Percentiles rank a stretch among this genome's conserved stretches.
phyloP scores from a whole-genome alignment of 2,329 filamentous ascomycete species.

The Chaetomium globosum region DNA sequence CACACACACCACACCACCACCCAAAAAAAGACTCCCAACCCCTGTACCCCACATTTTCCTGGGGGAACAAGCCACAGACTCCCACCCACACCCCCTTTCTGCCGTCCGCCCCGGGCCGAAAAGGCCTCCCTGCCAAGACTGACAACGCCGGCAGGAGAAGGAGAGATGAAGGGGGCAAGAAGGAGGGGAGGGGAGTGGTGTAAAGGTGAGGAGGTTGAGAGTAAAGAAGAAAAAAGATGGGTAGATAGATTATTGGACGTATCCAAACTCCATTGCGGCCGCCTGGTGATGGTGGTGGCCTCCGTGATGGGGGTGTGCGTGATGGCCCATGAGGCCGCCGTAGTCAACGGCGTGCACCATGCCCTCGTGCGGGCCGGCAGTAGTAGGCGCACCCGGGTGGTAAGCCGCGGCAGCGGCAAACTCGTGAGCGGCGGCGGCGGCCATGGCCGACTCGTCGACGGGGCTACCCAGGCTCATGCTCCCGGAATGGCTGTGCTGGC shows the following conservation, averaged over 20 bases:
- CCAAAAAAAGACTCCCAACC: slow-evolving; percentile 9
- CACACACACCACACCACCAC: slow-evolving; percentile 5
- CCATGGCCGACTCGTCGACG: slow-evolving; percentile 23
- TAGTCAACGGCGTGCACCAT: slow-evolving; percentile 33
- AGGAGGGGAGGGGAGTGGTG: neutral
- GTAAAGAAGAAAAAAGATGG: neutral
- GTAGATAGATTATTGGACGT: slow-evolving; percentile 28
- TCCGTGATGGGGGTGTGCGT: slow-evolving; percentile 26
- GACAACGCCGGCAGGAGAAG: neutral
- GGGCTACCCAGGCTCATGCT: slow-evolving; percentile 24
- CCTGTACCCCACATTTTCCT: slow-evolving; percentile 23
- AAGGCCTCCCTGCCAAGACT: slow-evolving; percentile 10
- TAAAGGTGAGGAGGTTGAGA: neutral
- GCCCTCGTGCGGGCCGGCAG: slow-evolving; percentile 39
- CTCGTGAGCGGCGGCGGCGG: slow-evolving; percentile 23
- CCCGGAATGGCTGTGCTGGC: neutral
- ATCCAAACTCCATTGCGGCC: slow-evolving; percentile 48
- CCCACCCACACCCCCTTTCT: slow-evolving; percentile 3
- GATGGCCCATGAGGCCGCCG: slow-evolving; percentile 43
- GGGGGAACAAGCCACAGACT: slow-evolving; percentile 6
- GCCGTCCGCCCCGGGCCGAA: slow-evolving; percentile 15
- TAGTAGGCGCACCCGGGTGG: slow-evolving; percentile 23
- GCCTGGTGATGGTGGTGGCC: slow-evolving; percentile 10
- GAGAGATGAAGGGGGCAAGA: neutral
- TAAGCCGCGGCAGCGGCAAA: slow-evolving; percentile 26